Percentiles rank a stretch among this genome's conserved stretches.
Conservation (phyloP, 1,284 basidiomycete genomes). For the Microbotryum violaceum region DNA sequence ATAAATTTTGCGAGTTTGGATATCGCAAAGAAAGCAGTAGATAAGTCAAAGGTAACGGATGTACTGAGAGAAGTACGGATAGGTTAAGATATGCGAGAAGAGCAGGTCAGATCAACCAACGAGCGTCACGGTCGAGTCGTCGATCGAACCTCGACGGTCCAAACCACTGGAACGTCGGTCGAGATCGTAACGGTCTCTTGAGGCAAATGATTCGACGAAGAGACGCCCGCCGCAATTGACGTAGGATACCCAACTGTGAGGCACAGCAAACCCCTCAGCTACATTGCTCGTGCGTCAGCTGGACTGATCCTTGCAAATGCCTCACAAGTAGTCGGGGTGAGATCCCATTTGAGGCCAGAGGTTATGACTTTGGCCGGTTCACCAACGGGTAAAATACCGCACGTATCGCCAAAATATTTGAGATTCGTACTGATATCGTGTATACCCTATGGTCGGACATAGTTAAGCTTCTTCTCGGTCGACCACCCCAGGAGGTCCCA, state of each 20-base stretch:
- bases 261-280: background rate
- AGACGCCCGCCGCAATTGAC: constrained; percentile 70
- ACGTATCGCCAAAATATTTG: constrained; percentile 68
- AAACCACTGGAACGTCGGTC: constrained; percentile 78
- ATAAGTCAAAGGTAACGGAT: no score
- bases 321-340: constrained; percentile 46
- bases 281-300: background rate
- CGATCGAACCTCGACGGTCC: constrained; percentile 59
- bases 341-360: constrained; percentile 79
- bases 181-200: constrained; percentile 62
- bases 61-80: no score
- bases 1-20: no score
- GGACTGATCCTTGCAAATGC: constrained; percentile 41
- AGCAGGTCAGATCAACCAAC: no score
- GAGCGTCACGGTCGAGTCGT: no score
- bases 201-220: constrained; percentile 83
- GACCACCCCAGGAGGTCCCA: no score
- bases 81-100: no score
- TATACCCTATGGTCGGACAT: constrained; percentile 52
- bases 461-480: background rate
- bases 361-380: constrained; percentile 68
- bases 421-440: constrained; percentile 72
- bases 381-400: constrained; percentile 86
- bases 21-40: no score
- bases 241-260: constrained; percentile 50